Percentiles rank a stretch among this genome's conserved stretches.
phyloP scores from a whole-genome alignment of 331 rosid genomes.

The Stylosanthes scabra region DNA sequence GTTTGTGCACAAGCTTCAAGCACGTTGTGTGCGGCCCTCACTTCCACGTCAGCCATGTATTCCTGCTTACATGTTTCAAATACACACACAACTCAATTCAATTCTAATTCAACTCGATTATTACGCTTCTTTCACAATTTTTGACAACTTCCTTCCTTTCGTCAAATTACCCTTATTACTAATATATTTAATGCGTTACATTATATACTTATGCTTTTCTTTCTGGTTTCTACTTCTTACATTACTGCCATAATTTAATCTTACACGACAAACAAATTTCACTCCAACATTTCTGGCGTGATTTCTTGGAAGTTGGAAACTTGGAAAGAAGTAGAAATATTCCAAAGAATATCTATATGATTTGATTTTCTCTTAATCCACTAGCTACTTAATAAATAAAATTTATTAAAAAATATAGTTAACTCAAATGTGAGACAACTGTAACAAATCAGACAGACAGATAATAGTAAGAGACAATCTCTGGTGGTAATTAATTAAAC shows the following conservation, averaged over 20 bases:
- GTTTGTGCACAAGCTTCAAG: conserved; percentile 95
- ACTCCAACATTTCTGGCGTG: not conserved
- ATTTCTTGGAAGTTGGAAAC: not conserved
- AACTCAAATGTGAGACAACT: too few species aligned
- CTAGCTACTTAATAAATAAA: not conserved
- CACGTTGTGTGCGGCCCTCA: conserved; percentile 96
- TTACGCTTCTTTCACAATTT: not conserved
- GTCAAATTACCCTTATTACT: not conserved
- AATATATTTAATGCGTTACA: too few species aligned
- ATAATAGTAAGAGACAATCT: too few species aligned
- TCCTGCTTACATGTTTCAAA: conserved; percentile 50
- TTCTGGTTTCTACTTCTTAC: not conserved
- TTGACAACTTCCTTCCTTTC: not conserved
- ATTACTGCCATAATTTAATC: not conserved
- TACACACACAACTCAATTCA: too few species aligned
- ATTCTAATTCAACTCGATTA: too few species aligned
- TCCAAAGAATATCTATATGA: not conserved
- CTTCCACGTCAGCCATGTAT: conserved; percentile 81
- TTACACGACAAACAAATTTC: not conserved
- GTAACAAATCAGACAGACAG: too few species aligned
- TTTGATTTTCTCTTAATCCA: too few species aligned
- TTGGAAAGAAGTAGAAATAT: not conserved
- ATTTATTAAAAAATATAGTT: not conserved
- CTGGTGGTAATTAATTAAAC: too few species aligned
- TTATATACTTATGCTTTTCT: not conserved